Conservation (phyloP, 2,329 filamentous ascomycete species). For the Fusarium marasasianum region DNA sequence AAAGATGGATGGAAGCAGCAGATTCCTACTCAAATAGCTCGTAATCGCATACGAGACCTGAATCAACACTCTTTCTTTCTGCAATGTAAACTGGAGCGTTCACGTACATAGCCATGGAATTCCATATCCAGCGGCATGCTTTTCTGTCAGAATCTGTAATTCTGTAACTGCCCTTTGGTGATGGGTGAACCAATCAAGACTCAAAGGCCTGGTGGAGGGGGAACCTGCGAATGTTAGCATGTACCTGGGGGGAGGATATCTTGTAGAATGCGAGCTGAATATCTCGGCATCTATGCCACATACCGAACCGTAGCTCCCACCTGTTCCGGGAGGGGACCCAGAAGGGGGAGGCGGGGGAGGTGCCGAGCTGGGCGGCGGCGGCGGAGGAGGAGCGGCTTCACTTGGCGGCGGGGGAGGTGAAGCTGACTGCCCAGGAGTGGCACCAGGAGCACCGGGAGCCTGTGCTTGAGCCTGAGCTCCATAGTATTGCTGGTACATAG, state of each 20-base stretch:
- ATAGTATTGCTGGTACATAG: conserved; percentile 79
- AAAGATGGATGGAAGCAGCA: conserved; percentile 13
- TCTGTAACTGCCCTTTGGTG: not conserved
- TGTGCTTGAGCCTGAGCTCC: conserved; percentile 57
- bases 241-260: not conserved
- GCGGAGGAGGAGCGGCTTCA: conserved; percentile 71
- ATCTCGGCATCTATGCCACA: conserved; percentile 42
- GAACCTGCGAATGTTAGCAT: conserved; percentile 54
- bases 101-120: conserved; percentile 33
- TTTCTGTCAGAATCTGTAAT: conserved; percentile 4
- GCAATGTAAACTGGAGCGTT: conserved; percentile 32
- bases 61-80: conserved; percentile 34
- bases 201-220: conserved; percentile 65
- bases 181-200: conserved; percentile 46
- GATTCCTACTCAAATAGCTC: conserved; percentile 31
- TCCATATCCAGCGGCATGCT: conserved; percentile 11
- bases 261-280: not conserved
- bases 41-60: conserved; percentile 30
- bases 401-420: conserved; percentile 66
- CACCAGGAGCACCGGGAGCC: conserved; percentile 50
- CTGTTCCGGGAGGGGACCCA: conserved; percentile 57
- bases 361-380: conserved; percentile 38
- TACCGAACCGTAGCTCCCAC: conserved; percentile 71
- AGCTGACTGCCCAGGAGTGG: conserved; percentile 55
- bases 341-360: conserved; percentile 55